Conservation (phyloP, 179 eudicot genomes). For the Actinidia arguta region DNA sequence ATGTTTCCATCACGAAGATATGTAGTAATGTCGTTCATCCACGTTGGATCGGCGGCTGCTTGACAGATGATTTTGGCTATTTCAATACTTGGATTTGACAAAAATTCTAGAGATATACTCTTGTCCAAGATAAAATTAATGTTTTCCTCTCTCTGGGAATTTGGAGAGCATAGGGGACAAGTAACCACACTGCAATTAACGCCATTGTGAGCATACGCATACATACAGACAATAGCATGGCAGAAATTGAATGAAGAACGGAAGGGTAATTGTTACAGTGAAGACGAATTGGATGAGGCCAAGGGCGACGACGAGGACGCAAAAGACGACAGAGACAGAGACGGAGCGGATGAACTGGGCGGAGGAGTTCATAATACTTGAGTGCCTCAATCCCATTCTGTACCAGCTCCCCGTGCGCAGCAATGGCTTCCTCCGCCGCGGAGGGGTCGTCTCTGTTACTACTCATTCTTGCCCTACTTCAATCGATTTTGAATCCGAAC, state of each 20-base stretch:
- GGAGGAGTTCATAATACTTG: constrained; percentile 68
- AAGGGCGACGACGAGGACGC: constrained; percentile 76
- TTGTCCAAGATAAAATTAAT: too few species aligned
- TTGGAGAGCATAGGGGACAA: constrained; percentile 60
- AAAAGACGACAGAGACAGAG: constrained; percentile 68
- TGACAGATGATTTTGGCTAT: too few species aligned
- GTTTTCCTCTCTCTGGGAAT: too few species aligned
- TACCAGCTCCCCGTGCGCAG: constrained; percentile 94
- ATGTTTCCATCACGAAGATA: too few species aligned
- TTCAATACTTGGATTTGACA: too few species aligned
- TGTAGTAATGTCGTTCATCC: too few species aligned
- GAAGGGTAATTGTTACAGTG: constrained; percentile 43
- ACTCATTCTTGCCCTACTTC: background rate
- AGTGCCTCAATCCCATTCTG: constrained; percentile 60
- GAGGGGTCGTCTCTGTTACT: constrained; percentile 17
- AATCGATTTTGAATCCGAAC: too few species aligned
- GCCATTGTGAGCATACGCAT: background rate
- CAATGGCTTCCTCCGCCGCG: constrained; percentile 66
- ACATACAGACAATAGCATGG: too few species aligned
- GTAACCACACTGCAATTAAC: constrained; percentile 47
- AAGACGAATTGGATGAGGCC: constrained; percentile 91
- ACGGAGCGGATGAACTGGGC: constrained; percentile 52
- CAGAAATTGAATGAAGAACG: background rate
- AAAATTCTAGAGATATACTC: too few species aligned
- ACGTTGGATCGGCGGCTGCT: too few species aligned